Conservation (phyloP, 176 grass and related monocot species). For the Ampelocalamus luodianensis region DNA sequence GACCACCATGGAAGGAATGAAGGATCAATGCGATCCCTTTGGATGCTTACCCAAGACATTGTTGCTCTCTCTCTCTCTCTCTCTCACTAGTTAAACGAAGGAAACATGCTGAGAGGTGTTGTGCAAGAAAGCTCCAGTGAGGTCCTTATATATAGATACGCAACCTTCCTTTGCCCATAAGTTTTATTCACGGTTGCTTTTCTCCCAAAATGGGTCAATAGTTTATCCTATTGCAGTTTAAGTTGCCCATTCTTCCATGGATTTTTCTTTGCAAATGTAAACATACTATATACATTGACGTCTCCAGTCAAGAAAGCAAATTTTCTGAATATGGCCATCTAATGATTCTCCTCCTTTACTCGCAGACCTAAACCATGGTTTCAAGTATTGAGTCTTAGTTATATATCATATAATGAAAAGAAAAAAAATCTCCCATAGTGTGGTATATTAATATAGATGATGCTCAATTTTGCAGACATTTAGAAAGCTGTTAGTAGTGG, state of each 20-base stretch:
- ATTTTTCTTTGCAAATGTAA: neutral
- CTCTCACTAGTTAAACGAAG: conserved; percentile 10
- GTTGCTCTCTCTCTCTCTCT: conserved; percentile 31
- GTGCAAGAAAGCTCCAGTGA: conserved; percentile 55
- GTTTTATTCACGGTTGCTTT: conserved; percentile 42
- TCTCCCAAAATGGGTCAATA: conserved; percentile 45
- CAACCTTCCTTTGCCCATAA: conserved; percentile 52
- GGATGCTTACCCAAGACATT: conserved; percentile 71
- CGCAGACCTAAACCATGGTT: conserved; percentile 19
- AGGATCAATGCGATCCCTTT: conserved; percentile 90
- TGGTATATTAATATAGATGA: neutral
- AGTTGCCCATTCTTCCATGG: conserved; percentile 16
- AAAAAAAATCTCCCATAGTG: neutral
- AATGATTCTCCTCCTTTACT: neutral
- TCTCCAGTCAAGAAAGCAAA: conserved; percentile 7
- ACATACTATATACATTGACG: neutral
- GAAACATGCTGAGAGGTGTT: conserved; percentile 38
- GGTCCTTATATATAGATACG: conserved; percentile 61
- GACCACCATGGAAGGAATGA: conserved; percentile 29
- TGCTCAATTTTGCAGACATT: conserved; percentile 3
- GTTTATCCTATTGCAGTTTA: conserved; percentile 25
- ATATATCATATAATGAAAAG: neutral
- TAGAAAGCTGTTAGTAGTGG: conserved; percentile 2
- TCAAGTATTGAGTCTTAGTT: neutral
- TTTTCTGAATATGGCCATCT: conserved; percentile 9